Evolutionary conservation across 2,329 filamentous ascomycete species (phyloP).

Genomic region (Myriosclerotinia scirpicola): DNA sequence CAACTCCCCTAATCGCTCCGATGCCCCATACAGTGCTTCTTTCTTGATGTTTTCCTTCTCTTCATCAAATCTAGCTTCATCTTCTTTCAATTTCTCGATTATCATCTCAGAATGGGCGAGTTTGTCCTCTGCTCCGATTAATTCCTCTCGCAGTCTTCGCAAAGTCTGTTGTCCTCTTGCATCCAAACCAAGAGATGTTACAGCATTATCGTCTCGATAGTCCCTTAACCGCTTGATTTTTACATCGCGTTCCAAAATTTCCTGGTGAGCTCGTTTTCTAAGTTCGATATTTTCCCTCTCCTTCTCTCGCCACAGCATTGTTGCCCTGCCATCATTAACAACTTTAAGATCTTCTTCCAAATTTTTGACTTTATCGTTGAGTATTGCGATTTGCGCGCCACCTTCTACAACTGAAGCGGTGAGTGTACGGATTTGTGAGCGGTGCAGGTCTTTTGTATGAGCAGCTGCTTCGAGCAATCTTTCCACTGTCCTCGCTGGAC

Average conservation of each 20-base stretch:
- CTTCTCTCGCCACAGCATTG: neutral
- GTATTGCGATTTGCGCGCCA: neutral
- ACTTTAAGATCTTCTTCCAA: neutral
- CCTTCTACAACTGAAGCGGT: neutral
- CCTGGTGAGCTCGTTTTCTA: neutral
- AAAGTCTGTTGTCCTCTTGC: conserved; percentile 11
- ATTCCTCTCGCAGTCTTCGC: conserved; percentile 3
- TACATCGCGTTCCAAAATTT: conserved; percentile 1
- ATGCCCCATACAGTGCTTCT: conserved; percentile 8
- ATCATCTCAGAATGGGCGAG: conserved; percentile 1
- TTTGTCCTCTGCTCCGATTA: neutral
- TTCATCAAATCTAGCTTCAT: neutral
- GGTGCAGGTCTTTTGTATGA: conserved; percentile 8
- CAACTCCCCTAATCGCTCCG: neutral
- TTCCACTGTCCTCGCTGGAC: neutral
- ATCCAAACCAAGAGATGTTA: conserved; percentile 9
- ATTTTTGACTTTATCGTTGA: neutral
- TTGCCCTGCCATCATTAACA: neutral
- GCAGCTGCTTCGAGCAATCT: neutral
- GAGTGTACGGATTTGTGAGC: neutral
- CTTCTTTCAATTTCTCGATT: neutral
- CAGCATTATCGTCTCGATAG: neutral
- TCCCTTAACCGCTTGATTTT: neutral
- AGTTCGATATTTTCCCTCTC: neutral
- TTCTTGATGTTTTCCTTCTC: neutral